Evolutionary conservation across 805 yeast genomes (phyloP).

Genomic region (Blastobotrys muscicola): DNA sequence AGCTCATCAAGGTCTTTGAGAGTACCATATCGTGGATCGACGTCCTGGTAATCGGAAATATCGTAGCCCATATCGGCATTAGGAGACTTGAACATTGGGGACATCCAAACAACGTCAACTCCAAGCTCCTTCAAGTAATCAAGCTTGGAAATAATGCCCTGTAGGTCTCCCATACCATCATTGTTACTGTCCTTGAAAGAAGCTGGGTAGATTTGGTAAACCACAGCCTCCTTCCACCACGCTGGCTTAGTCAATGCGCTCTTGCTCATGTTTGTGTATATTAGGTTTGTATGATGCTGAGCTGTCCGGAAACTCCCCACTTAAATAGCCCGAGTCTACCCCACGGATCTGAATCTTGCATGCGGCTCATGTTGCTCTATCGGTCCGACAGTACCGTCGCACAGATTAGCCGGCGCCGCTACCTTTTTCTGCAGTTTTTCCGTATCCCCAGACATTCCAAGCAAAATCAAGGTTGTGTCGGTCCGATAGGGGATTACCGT

Average conservation of each 20-base stretch:
- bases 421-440: too few relatives aligned
- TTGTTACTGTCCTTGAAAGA: constrained; percentile 48
- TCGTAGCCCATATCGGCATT: constrained; percentile 58
- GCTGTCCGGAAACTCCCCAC: too few relatives aligned
- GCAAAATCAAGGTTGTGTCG: too few relatives aligned
- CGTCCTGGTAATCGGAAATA: constrained; percentile 42
- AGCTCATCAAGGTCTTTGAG: constrained; percentile 42
- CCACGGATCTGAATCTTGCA: too few relatives aligned
- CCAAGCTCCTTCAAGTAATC: constrained; percentile 44
- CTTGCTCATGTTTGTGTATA: too few relatives aligned
- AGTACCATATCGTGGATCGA: constrained; percentile 48
- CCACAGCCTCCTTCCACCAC: constrained; percentile 55
- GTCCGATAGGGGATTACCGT: too few relatives aligned
- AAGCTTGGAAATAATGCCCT: constrained; percentile 41
- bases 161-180: constrained; percentile 50
- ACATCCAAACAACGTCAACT: constrained; percentile 44
- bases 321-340: too few relatives aligned
- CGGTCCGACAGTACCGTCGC: too few relatives aligned
- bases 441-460: too few relatives aligned
- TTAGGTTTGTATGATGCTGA: too few relatives aligned
- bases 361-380: too few relatives aligned
- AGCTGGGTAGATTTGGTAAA: constrained; percentile 54
- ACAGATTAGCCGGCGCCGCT: too few relatives aligned
- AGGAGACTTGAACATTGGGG: constrained; percentile 50
- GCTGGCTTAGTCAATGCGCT: background rate